phyloP scores from a whole-genome alignment of 2,329 filamentous ascomycete genomes.

The Biscogniauxia marginata region DNA sequence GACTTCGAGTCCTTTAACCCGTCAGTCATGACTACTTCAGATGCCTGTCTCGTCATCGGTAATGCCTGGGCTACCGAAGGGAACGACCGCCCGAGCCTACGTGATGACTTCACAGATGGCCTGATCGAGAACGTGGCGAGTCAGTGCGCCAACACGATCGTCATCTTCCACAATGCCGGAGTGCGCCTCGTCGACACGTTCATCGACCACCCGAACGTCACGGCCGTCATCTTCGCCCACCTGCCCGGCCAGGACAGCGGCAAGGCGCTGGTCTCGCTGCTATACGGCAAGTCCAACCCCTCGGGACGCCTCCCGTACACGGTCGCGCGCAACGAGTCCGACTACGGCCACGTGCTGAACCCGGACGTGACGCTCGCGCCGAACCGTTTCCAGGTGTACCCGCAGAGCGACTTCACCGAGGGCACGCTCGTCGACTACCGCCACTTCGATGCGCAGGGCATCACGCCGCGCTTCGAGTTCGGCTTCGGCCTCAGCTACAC shows the following conservation, averaged over 20 bases:
- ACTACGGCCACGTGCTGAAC: slow-evolving; percentile 41
- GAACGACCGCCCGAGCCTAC: slow-evolving; percentile 51
- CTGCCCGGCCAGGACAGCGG: slow-evolving; percentile 56
- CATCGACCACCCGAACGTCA: slow-evolving; percentile 65
- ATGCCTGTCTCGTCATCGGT: slow-evolving; percentile 57
- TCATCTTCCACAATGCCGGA: slow-evolving; percentile 61
- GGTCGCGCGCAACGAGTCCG: slow-evolving; percentile 43
- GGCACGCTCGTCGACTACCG: slow-evolving; percentile 64
- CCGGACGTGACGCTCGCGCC: slow-evolving; percentile 24
- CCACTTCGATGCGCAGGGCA: slow-evolving; percentile 56
- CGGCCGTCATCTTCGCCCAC: slow-evolving; percentile 61
- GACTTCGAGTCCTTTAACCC: slow-evolving; percentile 41
- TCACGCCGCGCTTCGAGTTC: slow-evolving; percentile 61
- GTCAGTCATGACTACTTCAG: slow-evolving; percentile 35
- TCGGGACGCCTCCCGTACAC: slow-evolving; percentile 50
- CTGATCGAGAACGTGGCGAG: slow-evolving; percentile 47
- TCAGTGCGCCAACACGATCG: slow-evolving; percentile 56
- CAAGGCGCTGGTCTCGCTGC: slow-evolving; percentile 68
- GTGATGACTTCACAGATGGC: slow-evolving; percentile 54
- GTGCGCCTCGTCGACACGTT: slow-evolving; percentile 56
- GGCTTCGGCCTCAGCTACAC: slow-evolving; percentile 68
- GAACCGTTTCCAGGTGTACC: slow-evolving; percentile 38
- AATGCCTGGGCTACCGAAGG: slow-evolving; percentile 64
- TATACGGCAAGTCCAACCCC: slow-evolving; percentile 59
- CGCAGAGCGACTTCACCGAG: slow-evolving; percentile 48